These are phyloP conservation scores for Neofusicoccum kwambonambiense DNA, from an alignment of 2,329 filamentous ascomycete species.

Conservation along the genomic window DNA sequence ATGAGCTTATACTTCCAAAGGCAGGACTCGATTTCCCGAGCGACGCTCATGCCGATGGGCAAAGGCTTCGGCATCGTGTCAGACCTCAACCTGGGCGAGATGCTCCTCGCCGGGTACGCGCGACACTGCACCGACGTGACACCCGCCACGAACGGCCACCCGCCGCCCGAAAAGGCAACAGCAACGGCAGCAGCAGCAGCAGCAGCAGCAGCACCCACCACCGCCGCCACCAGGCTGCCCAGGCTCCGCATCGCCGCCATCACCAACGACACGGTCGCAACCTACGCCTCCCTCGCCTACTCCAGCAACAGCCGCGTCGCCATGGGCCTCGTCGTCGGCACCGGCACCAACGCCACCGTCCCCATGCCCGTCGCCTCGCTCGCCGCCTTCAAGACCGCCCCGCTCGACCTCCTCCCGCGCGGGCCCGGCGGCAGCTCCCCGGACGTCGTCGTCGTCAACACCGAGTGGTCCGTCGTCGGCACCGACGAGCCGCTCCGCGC, in stretches of 20 bases:
- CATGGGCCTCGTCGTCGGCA: conserved; percentile 81
- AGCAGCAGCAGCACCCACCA: conserved; percentile 14
- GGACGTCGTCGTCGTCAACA: conserved; percentile 72
- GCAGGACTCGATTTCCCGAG: conserved; percentile 62
- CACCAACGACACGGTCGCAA: conserved; percentile 78
- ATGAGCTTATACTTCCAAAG: conserved; percentile 25
- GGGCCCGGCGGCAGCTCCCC: conserved; percentile 32
- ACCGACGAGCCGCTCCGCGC: conserved; percentile 66
- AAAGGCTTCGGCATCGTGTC: conserved; percentile 67
- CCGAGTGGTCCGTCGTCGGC: conserved; percentile 80
- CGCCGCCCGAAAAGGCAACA: conserved; percentile 18
- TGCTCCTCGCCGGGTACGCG: conserved; percentile 60
- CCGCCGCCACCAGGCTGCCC: conserved; percentile 49
- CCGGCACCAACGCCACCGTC: conserved; percentile 78
- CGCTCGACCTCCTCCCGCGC: conserved; percentile 38
- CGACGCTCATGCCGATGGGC: conserved; percentile 66
- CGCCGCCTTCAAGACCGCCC: conserved; percentile 61
- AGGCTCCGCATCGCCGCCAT: conserved; percentile 71
- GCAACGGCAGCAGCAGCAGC: conserved; percentile 28
- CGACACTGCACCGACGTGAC: conserved; percentile 48
- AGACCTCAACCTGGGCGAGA: conserved; percentile 59
- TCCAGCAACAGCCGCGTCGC: conserved; percentile 65
- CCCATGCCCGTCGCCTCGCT: conserved; percentile 64
- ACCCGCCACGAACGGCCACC: conserved; percentile 20
- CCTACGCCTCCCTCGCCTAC: conserved; percentile 74